phyloP scores from a whole-genome alignment of 352 stramenopile genomes.

The Phytophthora rubi region DNA sequence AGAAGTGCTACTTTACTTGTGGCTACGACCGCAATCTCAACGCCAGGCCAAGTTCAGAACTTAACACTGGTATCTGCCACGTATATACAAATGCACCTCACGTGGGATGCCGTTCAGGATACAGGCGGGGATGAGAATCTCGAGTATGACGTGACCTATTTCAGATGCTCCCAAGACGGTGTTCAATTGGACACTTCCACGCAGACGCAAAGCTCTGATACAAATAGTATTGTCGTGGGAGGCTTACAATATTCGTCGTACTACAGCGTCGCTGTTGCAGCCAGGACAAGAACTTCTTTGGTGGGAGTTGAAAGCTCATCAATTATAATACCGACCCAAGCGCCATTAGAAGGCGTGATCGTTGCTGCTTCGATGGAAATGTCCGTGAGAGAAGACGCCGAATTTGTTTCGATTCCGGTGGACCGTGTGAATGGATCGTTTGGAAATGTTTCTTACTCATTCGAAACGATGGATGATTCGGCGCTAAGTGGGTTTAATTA shows the following conservation, averaged over 20 bases:
- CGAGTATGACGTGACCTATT: slow-evolving; percentile 56
- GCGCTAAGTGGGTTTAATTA: slow-evolving; percentile 51
- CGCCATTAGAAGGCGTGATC: slow-evolving; percentile 40
- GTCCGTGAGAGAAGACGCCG: slow-evolving; percentile 38
- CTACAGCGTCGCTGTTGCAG: slow-evolving; percentile 43
- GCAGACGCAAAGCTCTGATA: slow-evolving; percentile 9
- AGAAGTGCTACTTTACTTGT: slow-evolving; percentile 30
- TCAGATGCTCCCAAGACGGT: slow-evolving; percentile 32
- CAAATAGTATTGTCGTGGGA: slow-evolving; percentile 24
- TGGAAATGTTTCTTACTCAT: slow-evolving; percentile 45
- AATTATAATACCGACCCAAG: slow-evolving; percentile 42
- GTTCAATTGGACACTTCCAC: slow-evolving; percentile 2
- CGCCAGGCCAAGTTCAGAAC: slow-evolving; percentile 38
- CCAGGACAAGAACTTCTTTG: slow-evolving; percentile 47
- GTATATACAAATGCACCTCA: slow-evolving; percentile 46
- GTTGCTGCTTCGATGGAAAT: slow-evolving; percentile 27
- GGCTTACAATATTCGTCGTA: slow-evolving; percentile 40
- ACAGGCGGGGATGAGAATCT: slow-evolving; percentile 52
- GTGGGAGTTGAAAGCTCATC: slow-evolving; percentile 26
- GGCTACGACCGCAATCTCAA: slow-evolving; percentile 43
- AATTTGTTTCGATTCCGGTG: slow-evolving; percentile 41
- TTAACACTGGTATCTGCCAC: slow-evolving; percentile 33
- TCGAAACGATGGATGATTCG: slow-evolving; percentile 40
- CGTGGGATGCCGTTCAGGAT: slow-evolving; percentile 47
- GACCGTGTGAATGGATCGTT: slow-evolving; percentile 59